Percentiles rank a stretch among this genome's conserved stretches.
Conservation (phyloP, 495 filamentous ascomycete genomes). For the Tuber indicum region DNA sequence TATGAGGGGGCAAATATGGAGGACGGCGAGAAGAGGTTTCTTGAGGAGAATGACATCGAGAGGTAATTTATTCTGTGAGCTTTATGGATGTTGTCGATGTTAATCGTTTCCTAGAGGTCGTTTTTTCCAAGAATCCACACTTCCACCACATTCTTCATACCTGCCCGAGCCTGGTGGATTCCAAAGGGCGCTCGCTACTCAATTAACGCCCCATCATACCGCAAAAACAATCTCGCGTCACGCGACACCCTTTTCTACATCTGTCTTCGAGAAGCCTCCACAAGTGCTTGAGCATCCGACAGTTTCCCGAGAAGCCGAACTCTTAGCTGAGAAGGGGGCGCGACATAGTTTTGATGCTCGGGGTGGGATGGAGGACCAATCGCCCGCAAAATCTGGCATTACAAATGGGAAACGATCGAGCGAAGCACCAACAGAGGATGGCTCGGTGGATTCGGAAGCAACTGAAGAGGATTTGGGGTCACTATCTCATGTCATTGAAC, state of each 20-base stretch:
- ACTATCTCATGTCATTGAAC: not conserved
- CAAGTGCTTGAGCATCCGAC: not conserved
- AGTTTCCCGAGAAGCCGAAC: constrained; percentile 16
- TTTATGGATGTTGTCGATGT: not conserved
- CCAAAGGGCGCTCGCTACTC: constrained; percentile 13
- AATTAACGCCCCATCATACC: constrained; percentile 10
- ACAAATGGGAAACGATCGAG: not conserved
- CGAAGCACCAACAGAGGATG: not conserved
- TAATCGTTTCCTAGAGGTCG: constrained; percentile 30
- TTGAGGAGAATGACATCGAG: constrained; percentile 41
- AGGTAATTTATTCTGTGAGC: constrained; percentile 15
- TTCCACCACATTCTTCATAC: constrained; percentile 31
- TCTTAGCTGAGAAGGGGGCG: constrained; percentile 22
- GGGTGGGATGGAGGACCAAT: not conserved
- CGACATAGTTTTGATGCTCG: constrained; percentile 20
- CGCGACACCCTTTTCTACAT: constrained; percentile 8
- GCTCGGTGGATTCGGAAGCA: not conserved
- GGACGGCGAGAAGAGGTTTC: constrained; percentile 35
- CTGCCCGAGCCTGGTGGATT: constrained; percentile 34
- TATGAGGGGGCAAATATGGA: constrained; percentile 36
- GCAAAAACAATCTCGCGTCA: constrained; percentile 11
- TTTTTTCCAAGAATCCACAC: constrained; percentile 34
- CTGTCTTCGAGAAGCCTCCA: constrained; percentile 14
- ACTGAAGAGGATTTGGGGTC: not conserved
- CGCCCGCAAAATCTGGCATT: not conserved